Base-by-base conservation (phyloP, 495 filamentous ascomycete genomes). In the Aspergillus carlsbadensis region DNA sequence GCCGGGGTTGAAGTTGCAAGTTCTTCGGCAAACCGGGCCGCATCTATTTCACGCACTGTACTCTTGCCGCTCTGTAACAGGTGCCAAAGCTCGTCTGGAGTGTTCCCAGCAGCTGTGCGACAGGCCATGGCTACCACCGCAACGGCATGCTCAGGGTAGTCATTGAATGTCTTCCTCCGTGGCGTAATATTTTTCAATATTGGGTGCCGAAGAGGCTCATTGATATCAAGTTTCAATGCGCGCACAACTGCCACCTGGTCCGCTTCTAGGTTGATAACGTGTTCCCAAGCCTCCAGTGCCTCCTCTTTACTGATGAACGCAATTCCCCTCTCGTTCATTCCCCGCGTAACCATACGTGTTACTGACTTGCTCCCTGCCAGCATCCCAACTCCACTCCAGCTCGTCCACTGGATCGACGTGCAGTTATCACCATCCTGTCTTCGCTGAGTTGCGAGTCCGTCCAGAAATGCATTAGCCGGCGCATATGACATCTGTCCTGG, bases 341-440 rank as follows among this genome's bases (percentile, higher is more conserved):
- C 77, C 0, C 68, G 69, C 10, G 54, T 64, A 61, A 80, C 62
- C 52, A 73, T 76, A 22, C 76, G 71, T 0, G 71, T 69, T n/a
- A n/a, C n/a, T n/a, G n/a, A n/a, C n/a, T n/a, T n/a, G n/a, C n/a
- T n/a, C 54, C 60, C 65, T 20, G 65, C 63, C 0, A 64, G 69
- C 66, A 77, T 68, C 15, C 78, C 77, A 55, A 78, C 46, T 0
- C 72, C 72, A 7, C 66, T 67, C 78, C 78, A 81, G 11, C 56
- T 54, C 18, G 73, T 79, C 74, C 73, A 79, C 55, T 72, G 69
- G 44, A 79, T 57, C 0, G 76, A 61, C 6, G 75, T 48, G 6
- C 69, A 56, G 36, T 77, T 77, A 49, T 78, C 73, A 10, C 73
- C 74, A 24, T 40, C 53, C 0, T 20, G 18, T 4, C 65, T 60